Evolutionary conservation across 2,329 filamentous ascomycete genomes (phyloP).

Genomic region (Neocucurbitaria cava): DNA sequence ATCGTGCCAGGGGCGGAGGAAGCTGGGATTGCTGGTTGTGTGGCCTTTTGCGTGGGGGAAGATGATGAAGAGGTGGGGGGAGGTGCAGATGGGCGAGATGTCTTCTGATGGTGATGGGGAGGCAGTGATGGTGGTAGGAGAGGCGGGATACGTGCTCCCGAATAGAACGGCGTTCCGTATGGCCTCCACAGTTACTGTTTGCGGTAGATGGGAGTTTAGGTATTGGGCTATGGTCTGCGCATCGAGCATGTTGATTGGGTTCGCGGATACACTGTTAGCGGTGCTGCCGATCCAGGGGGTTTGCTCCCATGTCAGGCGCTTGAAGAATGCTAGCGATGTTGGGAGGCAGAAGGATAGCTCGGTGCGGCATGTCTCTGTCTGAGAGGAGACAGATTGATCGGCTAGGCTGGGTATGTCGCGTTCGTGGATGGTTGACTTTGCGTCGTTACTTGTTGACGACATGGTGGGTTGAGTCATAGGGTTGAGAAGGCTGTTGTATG

Average conservation of each 20-base stretch:
- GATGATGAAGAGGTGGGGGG: conserved; percentile 21
- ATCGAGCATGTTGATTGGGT: conserved; percentile 10
- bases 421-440: conserved; percentile 2
- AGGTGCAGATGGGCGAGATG: conserved; percentile 3
- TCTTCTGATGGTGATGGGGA: neutral
- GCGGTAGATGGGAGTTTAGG: neutral
- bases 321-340: conserved; percentile 25
- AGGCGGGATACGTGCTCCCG: conserved; percentile 7
- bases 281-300: conserved; percentile 18
- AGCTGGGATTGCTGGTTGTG: conserved; percentile 1
- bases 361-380: conserved; percentile 2
- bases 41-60: conserved; percentile 20
- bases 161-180: conserved; percentile 15
- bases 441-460: neutral
- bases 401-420: conserved; percentile 2
- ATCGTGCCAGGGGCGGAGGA: conserved; percentile 28
- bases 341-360: conserved; percentile 24
- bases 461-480: neutral
- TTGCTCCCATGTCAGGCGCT: conserved; percentile 30
- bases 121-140: neutral
- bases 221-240: conserved; percentile 10
- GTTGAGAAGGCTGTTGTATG: neutral
- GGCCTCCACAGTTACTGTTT: neutral
- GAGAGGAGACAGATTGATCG: neutral
- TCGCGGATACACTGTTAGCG: neutral